Evolutionary conservation across 768 basidiomycete genomes (phyloP).

Genomic region (Floccularia luteovirens): DNA sequence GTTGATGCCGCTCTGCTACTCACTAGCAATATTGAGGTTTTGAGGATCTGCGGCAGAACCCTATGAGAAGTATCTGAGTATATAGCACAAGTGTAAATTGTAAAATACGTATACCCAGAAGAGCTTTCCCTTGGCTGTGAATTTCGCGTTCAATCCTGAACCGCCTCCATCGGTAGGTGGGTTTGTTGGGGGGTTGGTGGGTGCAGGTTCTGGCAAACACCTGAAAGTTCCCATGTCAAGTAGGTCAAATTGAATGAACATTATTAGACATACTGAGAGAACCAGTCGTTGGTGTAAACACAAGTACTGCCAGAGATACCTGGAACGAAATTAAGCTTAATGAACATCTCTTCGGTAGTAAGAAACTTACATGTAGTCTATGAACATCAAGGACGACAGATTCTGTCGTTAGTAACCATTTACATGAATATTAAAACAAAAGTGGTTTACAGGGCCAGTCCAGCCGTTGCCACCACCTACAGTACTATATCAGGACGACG

Average conservation of each 20-base stretch:
- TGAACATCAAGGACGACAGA: background rate
- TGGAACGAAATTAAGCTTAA: too few relatives aligned
- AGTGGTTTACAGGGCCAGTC: slow-evolving; percentile 21
- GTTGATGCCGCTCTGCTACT: background rate
- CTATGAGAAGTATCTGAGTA: slow-evolving; percentile 6
- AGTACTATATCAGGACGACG: background rate
- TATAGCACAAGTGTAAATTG: background rate
- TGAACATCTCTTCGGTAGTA: too few relatives aligned
- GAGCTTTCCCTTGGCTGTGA: slow-evolving; percentile 20
- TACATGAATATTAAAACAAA: background rate
- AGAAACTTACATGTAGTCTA: slow-evolving; percentile 15
- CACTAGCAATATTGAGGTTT: slow-evolving; percentile 19
- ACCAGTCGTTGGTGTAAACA: slow-evolving; percentile 18
- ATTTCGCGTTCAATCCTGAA: slow-evolving; percentile 15
- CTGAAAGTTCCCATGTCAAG: slow-evolving; percentile 1
- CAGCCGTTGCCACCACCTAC: slow-evolving; percentile 22
- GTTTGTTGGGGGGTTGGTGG: slow-evolving; percentile 1
- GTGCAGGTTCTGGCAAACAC: slow-evolving; percentile 12
- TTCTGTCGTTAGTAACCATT: background rate
- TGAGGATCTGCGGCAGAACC: slow-evolving; percentile 19
- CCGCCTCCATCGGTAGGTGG: slow-evolving; percentile 1
- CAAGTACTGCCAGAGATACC: slow-evolving; percentile 26
- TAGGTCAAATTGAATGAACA: background rate
- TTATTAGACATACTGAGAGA: slow-evolving; percentile 16
- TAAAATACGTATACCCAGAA: slow-evolving; percentile 15